phyloP scores from a whole-genome alignment of 2,329 filamentous ascomycete species.

The Tetracladium maxilliforme region DNA sequence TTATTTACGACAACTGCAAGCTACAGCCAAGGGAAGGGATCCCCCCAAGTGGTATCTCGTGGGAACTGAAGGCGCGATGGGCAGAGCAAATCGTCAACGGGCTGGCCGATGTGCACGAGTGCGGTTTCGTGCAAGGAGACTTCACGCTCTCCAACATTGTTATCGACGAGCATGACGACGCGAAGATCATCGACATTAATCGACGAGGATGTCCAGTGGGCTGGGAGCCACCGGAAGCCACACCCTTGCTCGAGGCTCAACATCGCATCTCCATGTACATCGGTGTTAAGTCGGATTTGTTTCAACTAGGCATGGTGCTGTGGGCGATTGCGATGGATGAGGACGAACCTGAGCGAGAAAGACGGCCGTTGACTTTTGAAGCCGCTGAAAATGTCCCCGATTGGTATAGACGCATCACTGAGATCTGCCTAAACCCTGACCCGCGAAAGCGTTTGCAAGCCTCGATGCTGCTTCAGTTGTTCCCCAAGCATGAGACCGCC shows the following conservation, averaged over 20 bases:
- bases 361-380: slow-evolving; percentile 50
- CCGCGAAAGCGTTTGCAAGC: slow-evolving; percentile 64
- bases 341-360: slow-evolving; percentile 76
- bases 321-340: slow-evolving; percentile 81
- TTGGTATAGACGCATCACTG: slow-evolving; percentile 66
- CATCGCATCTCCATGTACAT: slow-evolving; percentile 95
- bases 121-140: slow-evolving; percentile 92
- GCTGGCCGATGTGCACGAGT: slow-evolving; percentile 84
- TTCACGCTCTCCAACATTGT: slow-evolving; percentile 97
- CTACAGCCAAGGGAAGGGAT: slow-evolving; percentile 25
- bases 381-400: slow-evolving; percentile 51
- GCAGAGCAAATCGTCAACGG: slow-evolving; percentile 82
- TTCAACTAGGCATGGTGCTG: slow-evolving; percentile 90
- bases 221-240: slow-evolving; percentile 93
- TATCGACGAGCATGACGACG: slow-evolving; percentile 68
- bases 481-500: no score
- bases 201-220: slow-evolving; percentile 90
- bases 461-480: slow-evolving; percentile 51
- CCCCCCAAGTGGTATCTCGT: no score
- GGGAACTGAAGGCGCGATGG: slow-evolving; percentile 71
- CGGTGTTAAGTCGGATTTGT: slow-evolving; percentile 92
- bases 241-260: slow-evolving; percentile 68
- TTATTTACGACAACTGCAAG: slow-evolving; percentile 65
- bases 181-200: slow-evolving; percentile 98
- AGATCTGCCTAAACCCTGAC: slow-evolving; percentile 59